Evolutionary conservation across 768 basidiomycete species (phyloP).

Genomic region (Daedaleopsis sinensis): DNA sequence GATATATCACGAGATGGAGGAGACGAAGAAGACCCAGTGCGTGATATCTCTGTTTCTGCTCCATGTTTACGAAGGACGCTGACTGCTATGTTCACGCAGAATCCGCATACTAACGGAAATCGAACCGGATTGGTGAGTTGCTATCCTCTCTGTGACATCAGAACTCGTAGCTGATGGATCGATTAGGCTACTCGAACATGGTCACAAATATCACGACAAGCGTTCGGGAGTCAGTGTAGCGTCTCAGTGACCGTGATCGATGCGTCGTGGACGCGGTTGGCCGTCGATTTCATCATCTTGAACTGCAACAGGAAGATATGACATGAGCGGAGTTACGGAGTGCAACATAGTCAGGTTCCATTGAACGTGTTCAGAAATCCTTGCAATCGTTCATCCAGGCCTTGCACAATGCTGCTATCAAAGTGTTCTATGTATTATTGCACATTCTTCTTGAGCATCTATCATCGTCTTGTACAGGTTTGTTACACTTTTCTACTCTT

Average conservation of each 20-base stretch:
- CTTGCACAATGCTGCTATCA: too few species aligned
- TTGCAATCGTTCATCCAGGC: too few species aligned
- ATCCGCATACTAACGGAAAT: constrained; percentile 94
- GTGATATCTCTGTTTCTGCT: constrained; percentile 29
- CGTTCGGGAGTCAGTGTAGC: constrained; percentile 22
- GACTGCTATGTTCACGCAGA: constrained; percentile 42
- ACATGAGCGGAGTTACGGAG: not conserved
- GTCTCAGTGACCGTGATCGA: constrained; percentile 1
- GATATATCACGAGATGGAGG: constrained; percentile 93
- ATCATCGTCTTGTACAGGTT: not conserved
- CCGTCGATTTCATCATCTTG: too few species aligned
- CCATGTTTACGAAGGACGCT: not conserved
- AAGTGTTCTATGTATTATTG: too few species aligned
- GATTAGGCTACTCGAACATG: constrained; percentile 50
- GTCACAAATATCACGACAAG: constrained; percentile 48
- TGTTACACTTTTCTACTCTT: not conserved
- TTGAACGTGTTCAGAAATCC: not conserved
- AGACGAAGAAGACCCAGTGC: constrained; percentile 93
- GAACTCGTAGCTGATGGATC: constrained; percentile 7
- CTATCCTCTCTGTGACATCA: not conserved
- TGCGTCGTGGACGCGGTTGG: not conserved
- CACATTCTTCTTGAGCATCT: too few species aligned
- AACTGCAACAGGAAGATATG: too few species aligned
- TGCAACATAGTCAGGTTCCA: not conserved
- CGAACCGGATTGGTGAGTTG: constrained; percentile 85